Evolutionary conservation across 2,329 filamentous ascomycete genomes (phyloP).

Genomic region (Penicillium sp.): DNA sequence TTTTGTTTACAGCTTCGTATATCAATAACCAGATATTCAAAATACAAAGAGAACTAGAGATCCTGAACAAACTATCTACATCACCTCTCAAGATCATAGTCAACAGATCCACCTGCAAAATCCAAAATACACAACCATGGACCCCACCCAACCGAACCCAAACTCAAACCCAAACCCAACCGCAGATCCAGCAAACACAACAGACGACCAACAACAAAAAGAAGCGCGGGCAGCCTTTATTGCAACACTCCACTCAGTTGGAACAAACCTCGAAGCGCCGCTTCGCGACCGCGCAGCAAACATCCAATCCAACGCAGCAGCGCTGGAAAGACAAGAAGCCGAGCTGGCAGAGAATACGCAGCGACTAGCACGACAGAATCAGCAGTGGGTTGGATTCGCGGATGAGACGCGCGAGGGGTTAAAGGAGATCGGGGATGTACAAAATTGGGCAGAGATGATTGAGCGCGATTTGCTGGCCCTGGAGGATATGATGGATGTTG

Average conservation of each 20-base stretch:
- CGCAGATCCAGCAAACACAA: conserved; percentile 1
- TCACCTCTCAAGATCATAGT: too few relatives aligned
- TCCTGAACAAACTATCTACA: too few relatives aligned
- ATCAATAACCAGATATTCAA: too few relatives aligned
- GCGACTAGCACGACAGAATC: conserved; percentile 52
- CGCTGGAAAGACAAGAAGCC: conserved; percentile 56
- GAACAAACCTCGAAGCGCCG: conserved; percentile 51
- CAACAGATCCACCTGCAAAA: too few relatives aligned
- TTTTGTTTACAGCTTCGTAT: too few relatives aligned
- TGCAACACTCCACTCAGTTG: conserved; percentile 44
- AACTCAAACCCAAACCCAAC: conserved; percentile 6
- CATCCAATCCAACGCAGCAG: conserved; percentile 55
- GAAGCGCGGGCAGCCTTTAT: conserved; percentile 47
- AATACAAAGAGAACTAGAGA: too few relatives aligned
- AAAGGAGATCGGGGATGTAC: conserved; percentile 63
- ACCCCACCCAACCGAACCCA: neutral
- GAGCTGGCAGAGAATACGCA: conserved; percentile 52
- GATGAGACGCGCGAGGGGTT: conserved; percentile 56
- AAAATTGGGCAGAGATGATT: conserved; percentile 65
- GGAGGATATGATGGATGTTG: conserved; percentile 43
- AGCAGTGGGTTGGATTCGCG: conserved; percentile 54
- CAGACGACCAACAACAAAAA: conserved; percentile 33
- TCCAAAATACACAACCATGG: neutral
- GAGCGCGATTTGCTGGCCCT: conserved; percentile 48
- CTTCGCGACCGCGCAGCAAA: conserved; percentile 55